Percentiles rank a stretch among this genome's conserved stretches.
Evolutionary conservation across 768 basidiomycete genomes (phyloP).

Genomic region (Lepiota brunneoincarnata): DNA sequence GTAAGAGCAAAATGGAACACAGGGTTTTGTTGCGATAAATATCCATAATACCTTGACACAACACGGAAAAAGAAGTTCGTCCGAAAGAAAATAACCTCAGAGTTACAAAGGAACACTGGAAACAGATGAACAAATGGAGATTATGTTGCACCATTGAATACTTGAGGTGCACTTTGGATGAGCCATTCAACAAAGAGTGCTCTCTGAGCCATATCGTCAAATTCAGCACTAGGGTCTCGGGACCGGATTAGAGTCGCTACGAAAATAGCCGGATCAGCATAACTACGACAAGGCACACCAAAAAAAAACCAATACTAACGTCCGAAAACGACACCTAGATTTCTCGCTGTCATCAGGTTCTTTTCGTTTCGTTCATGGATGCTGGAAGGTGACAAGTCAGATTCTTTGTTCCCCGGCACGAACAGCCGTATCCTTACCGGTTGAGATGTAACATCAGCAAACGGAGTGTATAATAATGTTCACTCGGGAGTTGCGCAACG

Average conservation of each 20-base stretch:
- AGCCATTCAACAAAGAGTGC: conserved; percentile 93
- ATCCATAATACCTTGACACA: conserved; percentile 11
- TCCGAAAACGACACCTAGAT: conserved; percentile 96
- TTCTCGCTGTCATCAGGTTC: conserved; percentile 94
- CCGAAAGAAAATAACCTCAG: conserved; percentile 3
- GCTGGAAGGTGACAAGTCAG: conserved; percentile 30
- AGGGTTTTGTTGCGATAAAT: conserved; percentile 6
- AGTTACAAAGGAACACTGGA: conserved; percentile 14
- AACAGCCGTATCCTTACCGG: conserved; percentile 50
- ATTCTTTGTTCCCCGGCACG: conserved; percentile 1
- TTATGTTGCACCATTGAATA: conserved; percentile 37
- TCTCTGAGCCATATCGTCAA: conserved; percentile 97
- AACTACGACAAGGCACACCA: background rate
- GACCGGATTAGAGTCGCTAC: conserved; percentile 94
- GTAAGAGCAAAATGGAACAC: background rate
- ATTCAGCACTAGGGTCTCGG: conserved; percentile 81
- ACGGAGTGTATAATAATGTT: conserved; percentile 85
- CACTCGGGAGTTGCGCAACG: conserved; percentile 74
- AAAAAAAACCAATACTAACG: conserved; percentile 59
- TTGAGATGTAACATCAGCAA: conserved; percentile 85
- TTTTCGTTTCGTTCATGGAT: conserved; percentile 64
- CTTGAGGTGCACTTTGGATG: conserved; percentile 76
- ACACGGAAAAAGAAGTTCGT: conserved; percentile 4
- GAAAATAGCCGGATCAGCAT: conserved; percentile 15
- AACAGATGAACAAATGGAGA: conserved; percentile 19